These are phyloP conservation scores for Neurospora sp. DNA, from an alignment of 495 filamentous ascomycete genomes.

Conservation along the genomic window DNA sequence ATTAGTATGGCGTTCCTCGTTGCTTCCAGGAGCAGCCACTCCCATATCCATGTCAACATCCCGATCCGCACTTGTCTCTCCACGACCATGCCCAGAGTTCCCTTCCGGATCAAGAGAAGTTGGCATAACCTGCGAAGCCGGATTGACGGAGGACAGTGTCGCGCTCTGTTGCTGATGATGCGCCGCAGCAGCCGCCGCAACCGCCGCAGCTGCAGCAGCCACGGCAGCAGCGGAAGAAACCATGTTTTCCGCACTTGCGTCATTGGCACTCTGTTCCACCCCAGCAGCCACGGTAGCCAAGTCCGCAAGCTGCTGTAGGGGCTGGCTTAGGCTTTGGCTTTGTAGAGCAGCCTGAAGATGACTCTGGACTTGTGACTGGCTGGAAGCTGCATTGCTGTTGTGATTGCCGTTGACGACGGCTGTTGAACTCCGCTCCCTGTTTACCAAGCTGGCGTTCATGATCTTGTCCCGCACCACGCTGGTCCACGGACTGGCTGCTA, in stretches of 20 bases:
- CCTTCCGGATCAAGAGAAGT: not conserved
- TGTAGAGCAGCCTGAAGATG: not conserved
- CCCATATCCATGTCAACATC: not conserved
- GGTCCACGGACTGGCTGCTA: constrained; percentile 35
- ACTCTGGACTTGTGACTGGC: constrained; percentile 20
- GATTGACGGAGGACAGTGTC: not conserved
- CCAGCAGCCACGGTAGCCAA: constrained; percentile 39
- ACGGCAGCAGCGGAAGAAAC: not conserved
- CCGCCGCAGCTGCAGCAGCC: not conserved
- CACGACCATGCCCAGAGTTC: not conserved
- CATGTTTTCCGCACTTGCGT: constrained; percentile 10
- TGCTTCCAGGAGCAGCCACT: not conserved
- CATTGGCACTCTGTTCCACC: constrained; percentile 8
- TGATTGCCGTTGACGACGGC: not conserved
- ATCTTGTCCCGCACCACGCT: constrained; percentile 37
- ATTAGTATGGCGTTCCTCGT: not conserved
- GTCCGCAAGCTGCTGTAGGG: constrained; percentile 54
- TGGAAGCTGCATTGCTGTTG: not conserved
- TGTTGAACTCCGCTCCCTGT: not conserved
- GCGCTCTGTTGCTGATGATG: not conserved
- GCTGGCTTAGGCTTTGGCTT: not conserved
- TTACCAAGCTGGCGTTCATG: constrained; percentile 13
- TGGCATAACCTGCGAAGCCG: not conserved
- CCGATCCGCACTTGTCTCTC: not conserved
- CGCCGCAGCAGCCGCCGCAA: not conserved